Evolutionary conservation across 225 moss, liverwort and hornwort species (phyloP).

Genomic region (Asterella californica): DNA sequence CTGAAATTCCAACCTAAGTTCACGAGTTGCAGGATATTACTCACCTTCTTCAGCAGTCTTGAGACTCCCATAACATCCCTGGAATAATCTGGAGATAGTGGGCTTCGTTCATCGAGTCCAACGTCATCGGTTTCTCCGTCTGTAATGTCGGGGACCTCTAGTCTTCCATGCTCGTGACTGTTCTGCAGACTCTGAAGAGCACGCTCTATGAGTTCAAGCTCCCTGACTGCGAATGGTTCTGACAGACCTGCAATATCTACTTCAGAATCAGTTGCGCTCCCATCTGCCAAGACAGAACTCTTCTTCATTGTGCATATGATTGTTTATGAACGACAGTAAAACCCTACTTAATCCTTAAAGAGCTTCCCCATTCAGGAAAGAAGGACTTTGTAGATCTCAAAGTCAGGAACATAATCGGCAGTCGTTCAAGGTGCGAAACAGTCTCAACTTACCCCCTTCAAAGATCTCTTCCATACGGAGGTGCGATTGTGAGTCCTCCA

Average conservation of each 20-base stretch:
- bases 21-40: neutral
- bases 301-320: neutral
- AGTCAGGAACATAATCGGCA: neutral
- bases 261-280: constrained; percentile 10
- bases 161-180: neutral
- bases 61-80: constrained; percentile 19
- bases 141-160: constrained; percentile 1
- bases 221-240: constrained; percentile 31
- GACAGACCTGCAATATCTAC: neutral
- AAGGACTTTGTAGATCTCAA: neutral
- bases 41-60: constrained; percentile 39
- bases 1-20: neutral
- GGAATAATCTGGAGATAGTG: constrained; percentile 6
- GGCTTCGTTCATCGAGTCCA: constrained; percentile 6
- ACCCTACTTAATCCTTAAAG: neutral
- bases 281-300: constrained; percentile 29
- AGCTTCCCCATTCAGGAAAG: too few species aligned
- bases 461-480: constrained; percentile 12
- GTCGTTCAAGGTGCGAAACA: neutral
- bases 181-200: constrained; percentile 27
- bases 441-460: constrained; percentile 19
- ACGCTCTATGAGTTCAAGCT: constrained; percentile 36
- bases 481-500: constrained; percentile 17
- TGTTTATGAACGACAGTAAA: neutral
- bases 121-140: constrained; percentile 18